These are phyloP conservation scores for Colletotrichum somersetense DNA, from an alignment of 2,329 filamentous ascomycete genomes.

Conservation along the genomic window DNA sequence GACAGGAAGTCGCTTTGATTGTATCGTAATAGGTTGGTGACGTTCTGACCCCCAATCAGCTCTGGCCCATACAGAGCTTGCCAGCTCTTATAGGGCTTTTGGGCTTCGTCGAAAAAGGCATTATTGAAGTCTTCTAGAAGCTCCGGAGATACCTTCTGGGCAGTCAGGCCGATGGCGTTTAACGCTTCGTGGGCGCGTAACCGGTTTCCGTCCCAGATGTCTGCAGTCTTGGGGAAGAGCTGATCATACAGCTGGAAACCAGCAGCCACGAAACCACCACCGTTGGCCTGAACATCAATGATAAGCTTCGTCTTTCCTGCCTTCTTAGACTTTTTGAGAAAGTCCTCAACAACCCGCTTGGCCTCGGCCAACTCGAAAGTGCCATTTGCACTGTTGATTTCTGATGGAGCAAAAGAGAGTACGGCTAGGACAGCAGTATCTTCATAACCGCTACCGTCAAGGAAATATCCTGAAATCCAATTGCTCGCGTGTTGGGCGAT, in stretches of 20 bases:
- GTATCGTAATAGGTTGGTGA: conserved; percentile 30
- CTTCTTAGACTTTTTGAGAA: conserved; percentile 60
- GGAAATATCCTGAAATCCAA: conserved; percentile 47
- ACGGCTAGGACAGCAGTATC: conserved; percentile 48
- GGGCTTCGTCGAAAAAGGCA: conserved; percentile 45
- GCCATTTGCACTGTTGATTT: not conserved
- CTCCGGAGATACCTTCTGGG: conserved; percentile 1
- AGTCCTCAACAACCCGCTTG: conserved; percentile 47
- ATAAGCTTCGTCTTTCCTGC: conserved; percentile 70
- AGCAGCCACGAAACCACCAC: conserved; percentile 64
- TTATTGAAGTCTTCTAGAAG: conserved; percentile 20
- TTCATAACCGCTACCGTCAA: conserved; percentile 47
- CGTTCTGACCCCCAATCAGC: conserved; percentile 27
- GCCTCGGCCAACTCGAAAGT: conserved; percentile 42
- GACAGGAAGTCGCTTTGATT: conserved; percentile 6
- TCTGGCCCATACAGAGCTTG: conserved; percentile 21
- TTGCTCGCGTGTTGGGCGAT: conserved; percentile 44
- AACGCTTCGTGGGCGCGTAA: conserved; percentile 41
- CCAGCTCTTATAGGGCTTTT: conserved; percentile 50
- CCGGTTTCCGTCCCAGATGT: conserved; percentile 41
- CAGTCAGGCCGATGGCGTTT: conserved; percentile 34
- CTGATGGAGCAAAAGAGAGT: conserved; percentile 42
- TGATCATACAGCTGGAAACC: conserved; percentile 63
- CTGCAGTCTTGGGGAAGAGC: conserved; percentile 48
- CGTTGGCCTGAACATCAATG: conserved; percentile 73